Base-by-base conservation (phyloP, 352 stramenopile species). In the Pythium monospermum region DNA sequence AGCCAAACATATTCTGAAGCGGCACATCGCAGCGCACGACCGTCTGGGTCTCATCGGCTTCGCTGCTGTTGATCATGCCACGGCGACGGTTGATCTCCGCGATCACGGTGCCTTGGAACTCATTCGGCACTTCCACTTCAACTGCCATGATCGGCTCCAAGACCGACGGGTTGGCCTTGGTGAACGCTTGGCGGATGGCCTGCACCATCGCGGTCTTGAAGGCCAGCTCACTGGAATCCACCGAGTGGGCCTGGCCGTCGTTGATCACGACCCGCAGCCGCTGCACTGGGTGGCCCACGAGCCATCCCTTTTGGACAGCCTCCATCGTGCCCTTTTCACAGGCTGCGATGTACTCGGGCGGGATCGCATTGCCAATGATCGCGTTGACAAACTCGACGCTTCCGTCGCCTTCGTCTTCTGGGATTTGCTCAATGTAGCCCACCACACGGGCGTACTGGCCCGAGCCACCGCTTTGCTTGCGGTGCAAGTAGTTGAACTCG, bases 401-500 rank as follows among this genome's bases (percentile, higher is more conserved):
- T 36, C 71, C 64, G 38, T 89, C 75, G 43, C 76, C 74, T 38
- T 94, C 83, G 23, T 64, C 51, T 22, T 91, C 87, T 21, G 84
- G 76, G 35, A 99, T 78, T 2, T 96, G 96, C 71, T 99, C 97
- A 58, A 99, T 84, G 79, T 98, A 99, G 40, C 97, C 97, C 45
- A 98, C 94, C 37, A 99, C 96, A 57, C 87, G 83, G 19, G 82
- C 88, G 71, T 98, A 99, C 72, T 99, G 97, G 33, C 97, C 97
- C 37, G 87, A 87, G 45, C 97, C 97, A 66, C 97, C 97, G 33
- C 93, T 98, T 78, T 99, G 97, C 67, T 99, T 99, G 70, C 98
- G 98, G 83, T 99, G 97, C 42, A 99, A 61, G 75, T 98, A 99
- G 77, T 99, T 98, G 73, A 99, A 99, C 47, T 97, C 81, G 48